Evolutionary conservation across 305 asterid genomes (phyloP).

Genomic region (Vinca major): DNA sequence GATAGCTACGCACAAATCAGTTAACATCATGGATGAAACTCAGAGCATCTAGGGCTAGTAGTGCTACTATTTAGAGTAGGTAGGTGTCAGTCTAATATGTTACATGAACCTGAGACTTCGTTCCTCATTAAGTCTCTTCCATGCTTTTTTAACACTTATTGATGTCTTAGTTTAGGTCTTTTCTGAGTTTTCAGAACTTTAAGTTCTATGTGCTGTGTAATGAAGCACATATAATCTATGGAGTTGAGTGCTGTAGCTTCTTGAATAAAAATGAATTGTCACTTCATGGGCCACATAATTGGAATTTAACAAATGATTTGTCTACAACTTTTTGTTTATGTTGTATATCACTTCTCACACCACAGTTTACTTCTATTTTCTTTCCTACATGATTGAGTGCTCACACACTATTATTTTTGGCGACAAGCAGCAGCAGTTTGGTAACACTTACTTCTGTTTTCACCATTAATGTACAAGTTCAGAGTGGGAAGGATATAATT

Average conservation of each 20-base stretch:
- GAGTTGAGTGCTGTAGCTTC: neutral
- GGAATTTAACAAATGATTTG: neutral
- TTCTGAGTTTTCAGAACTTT: neutral
- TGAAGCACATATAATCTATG: neutral
- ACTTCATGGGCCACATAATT: neutral
- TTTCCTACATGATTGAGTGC: neutral
- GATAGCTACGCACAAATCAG: constrained; percentile 1
- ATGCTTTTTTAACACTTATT: neutral
- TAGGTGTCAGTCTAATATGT: constrained; percentile 8
- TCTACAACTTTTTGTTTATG: neutral
- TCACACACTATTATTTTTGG: neutral
- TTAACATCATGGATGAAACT: constrained; percentile 5
- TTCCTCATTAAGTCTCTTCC: neutral
- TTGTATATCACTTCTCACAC: no score
- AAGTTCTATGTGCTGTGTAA: neutral
- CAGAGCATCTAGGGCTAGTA: neutral
- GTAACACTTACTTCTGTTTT: no score
- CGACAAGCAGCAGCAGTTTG: neutral
- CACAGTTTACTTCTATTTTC: neutral
- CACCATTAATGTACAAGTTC: no score
- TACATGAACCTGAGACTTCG: neutral
- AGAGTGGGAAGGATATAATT: no score
- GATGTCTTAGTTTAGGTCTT: neutral
- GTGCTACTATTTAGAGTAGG: constrained; percentile 9
- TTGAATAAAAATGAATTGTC: constrained; percentile 5